Base-by-base conservation (phyloP, 78 protist genomes). In the Chrysochromulina parva region DNA sequence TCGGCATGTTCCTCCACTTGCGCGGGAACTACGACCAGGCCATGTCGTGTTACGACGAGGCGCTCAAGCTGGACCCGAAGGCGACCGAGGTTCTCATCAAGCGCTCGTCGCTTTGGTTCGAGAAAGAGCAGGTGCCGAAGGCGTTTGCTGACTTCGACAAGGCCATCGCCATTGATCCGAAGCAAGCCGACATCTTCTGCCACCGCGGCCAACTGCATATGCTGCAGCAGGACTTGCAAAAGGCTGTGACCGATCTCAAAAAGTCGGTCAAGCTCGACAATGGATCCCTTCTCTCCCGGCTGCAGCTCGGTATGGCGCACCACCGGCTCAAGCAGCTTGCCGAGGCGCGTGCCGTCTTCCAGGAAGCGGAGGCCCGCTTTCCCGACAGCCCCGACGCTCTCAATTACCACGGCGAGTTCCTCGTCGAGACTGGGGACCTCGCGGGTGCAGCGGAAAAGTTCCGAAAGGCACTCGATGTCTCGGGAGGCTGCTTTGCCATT, bases 181-280 rank as follows among this genome's bases (percentile, higher is more conserved):
- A 11, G 62, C n/a, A 24, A 13, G 62, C 62, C 2, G 86, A 78
- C 86, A 3, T 52, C 20, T 52, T 22, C 86, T 78, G 86, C 86
- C 86, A 78, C 60, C 86, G 86, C 86, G 86, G 86, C 22, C 86
- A 78, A 62, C n/a, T 78, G 26, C 22, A 50, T 50, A 48, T 78
- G 20, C 86, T 78, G 47, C 86, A 53, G n/a, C 14, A 19, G 47
- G 38, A 66, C 24, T 19, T 66, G 47, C 38, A 19, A 3, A 6
- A 24, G 38, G 84, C 84, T 55, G 38, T 69, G 78, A 3, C 11
- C 16, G 78, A 69, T 50, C 48, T 69, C 13, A 28, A 50, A 2
- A 9, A 74, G 55, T 53, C 82, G 50, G 82, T 74, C 57, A 2
- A 2, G n/a, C 53, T 74, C 57, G 82, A 74, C 82, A 11, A 53